phyloP scores from a whole-genome alignment of 2,329 filamentous ascomycete species.

The Fusarium duplospermum region DNA sequence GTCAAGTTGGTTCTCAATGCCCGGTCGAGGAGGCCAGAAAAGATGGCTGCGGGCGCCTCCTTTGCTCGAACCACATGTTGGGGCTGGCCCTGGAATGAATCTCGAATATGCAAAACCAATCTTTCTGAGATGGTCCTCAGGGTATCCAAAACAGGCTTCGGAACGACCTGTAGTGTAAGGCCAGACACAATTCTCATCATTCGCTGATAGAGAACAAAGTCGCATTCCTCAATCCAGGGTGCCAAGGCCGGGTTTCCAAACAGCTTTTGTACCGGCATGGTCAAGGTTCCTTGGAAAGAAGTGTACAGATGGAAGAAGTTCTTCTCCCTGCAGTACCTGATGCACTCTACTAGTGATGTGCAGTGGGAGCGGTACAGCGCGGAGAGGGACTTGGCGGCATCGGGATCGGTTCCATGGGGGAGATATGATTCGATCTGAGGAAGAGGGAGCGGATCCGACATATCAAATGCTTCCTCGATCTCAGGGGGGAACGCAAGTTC shows the following conservation, averaged over 20 bases:
- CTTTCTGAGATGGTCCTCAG: constrained; percentile 87
- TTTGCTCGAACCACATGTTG: constrained; percentile 88
- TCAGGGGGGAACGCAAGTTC: constrained; percentile 71
- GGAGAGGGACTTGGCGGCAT: constrained; percentile 85
- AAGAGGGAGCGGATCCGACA: constrained; percentile 80
- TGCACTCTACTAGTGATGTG: constrained; percentile 93
- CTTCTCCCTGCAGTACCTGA: constrained; percentile 96
- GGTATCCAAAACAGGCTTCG: constrained; percentile 86
- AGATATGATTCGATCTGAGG: constrained; percentile 88
- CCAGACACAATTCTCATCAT: constrained; percentile 93
- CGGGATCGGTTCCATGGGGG: constrained; percentile 83
- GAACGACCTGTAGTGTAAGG: constrained; percentile 91
- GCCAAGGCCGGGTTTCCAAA: constrained; percentile 84
- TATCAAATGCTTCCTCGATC: constrained; percentile 61
- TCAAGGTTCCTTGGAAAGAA: constrained; percentile 95
- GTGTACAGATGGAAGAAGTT: constrained; percentile 95
- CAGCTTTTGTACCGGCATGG: constrained; percentile 94
- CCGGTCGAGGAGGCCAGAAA: constrained; percentile 86
- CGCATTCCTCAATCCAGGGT: constrained; percentile 94
- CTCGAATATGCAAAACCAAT: constrained; percentile 83
- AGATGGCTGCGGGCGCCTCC: constrained; percentile 87
- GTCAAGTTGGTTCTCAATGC: constrained; percentile 92
- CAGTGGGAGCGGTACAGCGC: constrained; percentile 95
- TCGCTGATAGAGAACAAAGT: constrained; percentile 95
- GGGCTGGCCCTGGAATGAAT: constrained; percentile 87